Evolutionary conservation across 306 rosid genomes (phyloP).

Genomic region (cucumber (Cucumis sativus)): Cucumber_9930_V3 NC_026655.2:13884001-13884500

Average conservation of each 20-base stretch:
- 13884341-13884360: background rate
- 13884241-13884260: constrained; percentile 56
- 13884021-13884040: background rate
- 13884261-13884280: constrained; percentile 87
- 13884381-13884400: constrained; percentile 1
- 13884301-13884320: constrained; percentile 73
- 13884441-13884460: constrained; percentile 97
- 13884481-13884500: constrained; percentile 85
- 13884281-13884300: constrained; percentile 97
- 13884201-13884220: background rate
- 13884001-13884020: background rate
- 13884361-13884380: background rate
- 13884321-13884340: constrained; percentile 51
- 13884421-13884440: constrained; percentile 54
- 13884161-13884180: background rate
- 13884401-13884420: constrained; percentile 56
- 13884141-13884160: background rate
- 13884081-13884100: background rate
- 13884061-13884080: background rate
- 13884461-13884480: constrained; percentile 90
- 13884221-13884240: background rate
- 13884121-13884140: background rate
- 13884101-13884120: background rate
- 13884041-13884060: background rate
- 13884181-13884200: background rate